Base-by-base conservation (phyloP, 2,329 filamentous ascomycete genomes). In the Rasamsonia emersonii region DNA sequence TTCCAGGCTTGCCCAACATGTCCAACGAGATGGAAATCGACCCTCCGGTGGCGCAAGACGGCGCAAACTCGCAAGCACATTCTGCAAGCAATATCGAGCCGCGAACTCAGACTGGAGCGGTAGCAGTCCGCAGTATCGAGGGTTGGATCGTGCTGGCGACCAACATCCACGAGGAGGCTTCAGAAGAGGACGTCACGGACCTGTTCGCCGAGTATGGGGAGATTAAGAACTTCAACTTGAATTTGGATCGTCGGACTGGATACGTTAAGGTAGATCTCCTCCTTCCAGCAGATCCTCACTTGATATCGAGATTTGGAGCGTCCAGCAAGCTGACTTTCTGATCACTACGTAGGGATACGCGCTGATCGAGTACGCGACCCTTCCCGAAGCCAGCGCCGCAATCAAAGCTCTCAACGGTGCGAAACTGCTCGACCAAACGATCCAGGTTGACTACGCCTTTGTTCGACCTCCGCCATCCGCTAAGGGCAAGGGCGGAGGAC, bases 131-230 rank as follows among this genome's bases (percentile, higher is more conserved):
- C 53, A 77, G 72, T 46, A 79, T 80, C 45, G 76, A 80, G 53
- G 76, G 76, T 41, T 80, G 76, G 76, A 79, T 80, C 51, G 66
- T 80, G 39, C 68, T 79, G n/a, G 75, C 69, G 33, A 77, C 75
- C n/a, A 79, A 80, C 43, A 73, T 80, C 20, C 75, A 80, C 45
- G 76, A 79, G 50, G 76, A 80, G 51, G 73, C 76, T 7, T 72
- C 67, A n/a, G 76, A 80, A 51, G 76, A 80, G 55, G 76, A 79
- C 41, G 56, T 80, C 16, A 73, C 72, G 33, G 76, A 80, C 44
- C 55, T 79, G 46, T 80, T 80, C 51, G 75, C 72, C 38, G 76
- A 80, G 39, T 76, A 72, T 44, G 76, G 76, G 35, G 73, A 78
- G 48, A 77, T 80, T 48, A 79, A 78, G 65, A 79, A 79, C 49